These are phyloP conservation scores for Penicillium soppii DNA, from an alignment of 495 filamentous ascomycete genomes.

Conservation along the genomic window DNA sequence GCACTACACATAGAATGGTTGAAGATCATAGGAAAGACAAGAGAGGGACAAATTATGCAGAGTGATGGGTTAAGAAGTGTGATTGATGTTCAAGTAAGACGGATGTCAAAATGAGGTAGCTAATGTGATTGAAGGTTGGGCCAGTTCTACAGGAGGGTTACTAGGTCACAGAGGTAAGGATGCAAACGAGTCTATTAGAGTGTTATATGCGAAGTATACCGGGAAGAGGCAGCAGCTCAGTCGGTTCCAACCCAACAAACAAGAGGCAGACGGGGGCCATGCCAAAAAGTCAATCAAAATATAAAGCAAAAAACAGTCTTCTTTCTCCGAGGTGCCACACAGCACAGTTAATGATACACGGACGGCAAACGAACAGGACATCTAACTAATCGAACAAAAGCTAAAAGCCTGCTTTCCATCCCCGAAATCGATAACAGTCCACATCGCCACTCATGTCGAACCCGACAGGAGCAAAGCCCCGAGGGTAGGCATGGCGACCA, in stretches of 20 bases:
- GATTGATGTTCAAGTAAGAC: too few relatives aligned
- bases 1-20: too few relatives aligned
- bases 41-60: too few relatives aligned
- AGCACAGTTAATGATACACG: conserved; percentile 40
- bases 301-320: conserved; percentile 31
- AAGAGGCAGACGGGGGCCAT: conserved; percentile 23
- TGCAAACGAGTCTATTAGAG: conserved; percentile 30
- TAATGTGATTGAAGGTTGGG: too few relatives aligned
- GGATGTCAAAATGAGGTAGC: too few relatives aligned
- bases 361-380: conserved; percentile 22
- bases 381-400: conserved; percentile 24
- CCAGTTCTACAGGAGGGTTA: too few relatives aligned
- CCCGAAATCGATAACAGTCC: conserved; percentile 25
- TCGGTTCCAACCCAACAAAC: conserved; percentile 21
- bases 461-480: not conserved
- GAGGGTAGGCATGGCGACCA: conserved; percentile 6
- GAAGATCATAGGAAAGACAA: too few relatives aligned
- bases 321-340: conserved; percentile 40
- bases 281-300: conserved; percentile 7
- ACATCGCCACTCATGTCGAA: conserved; percentile 7
- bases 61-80: too few relatives aligned
- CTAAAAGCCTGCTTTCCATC: conserved; percentile 19
- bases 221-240: conserved; percentile 11
- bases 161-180: too few relatives aligned
- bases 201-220: conserved; percentile 22